A percentile compares a stretch with the other conserved stretches of the same genome.
Evolutionary conservation across 164 flowering plant species (phyloP).

Genomic region (Annona squamosa): DNA sequence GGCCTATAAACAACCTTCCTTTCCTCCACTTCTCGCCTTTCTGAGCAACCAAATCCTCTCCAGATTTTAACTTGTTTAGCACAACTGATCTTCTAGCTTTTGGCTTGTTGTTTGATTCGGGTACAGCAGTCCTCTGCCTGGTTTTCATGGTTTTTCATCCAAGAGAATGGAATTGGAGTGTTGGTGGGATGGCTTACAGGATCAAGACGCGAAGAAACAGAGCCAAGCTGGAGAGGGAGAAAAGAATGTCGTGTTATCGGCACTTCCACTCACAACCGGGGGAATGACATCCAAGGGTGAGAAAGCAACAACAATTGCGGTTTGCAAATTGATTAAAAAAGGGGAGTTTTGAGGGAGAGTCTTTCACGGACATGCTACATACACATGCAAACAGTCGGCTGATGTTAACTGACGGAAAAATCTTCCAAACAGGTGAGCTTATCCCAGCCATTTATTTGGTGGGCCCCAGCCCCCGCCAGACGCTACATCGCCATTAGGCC

Average conservation of each 20-base stretch:
- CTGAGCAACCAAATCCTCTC: constrained; percentile 24
- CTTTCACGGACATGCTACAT: background rate
- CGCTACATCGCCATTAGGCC: constrained; percentile 26
- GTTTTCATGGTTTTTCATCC: constrained; percentile 20
- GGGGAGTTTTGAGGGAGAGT: background rate
- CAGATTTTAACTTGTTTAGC: constrained; percentile 28
- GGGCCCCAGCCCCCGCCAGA: constrained; percentile 7
- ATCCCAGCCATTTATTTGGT: background rate
- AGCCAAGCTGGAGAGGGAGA: background rate
- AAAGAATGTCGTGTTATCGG: background rate
- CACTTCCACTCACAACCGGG: background rate
- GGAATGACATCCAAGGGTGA: background rate
- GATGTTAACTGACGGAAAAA: background rate
- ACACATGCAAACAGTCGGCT: background rate
- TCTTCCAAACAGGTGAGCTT: background rate
- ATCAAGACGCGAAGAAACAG: background rate
- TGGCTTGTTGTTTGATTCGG: constrained; percentile 10
- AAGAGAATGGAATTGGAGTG: background rate
- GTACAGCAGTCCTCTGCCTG: constrained; percentile 9
- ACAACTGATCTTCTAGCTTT: constrained; percentile 25
- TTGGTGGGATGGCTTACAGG: background rate
- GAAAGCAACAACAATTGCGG: background rate
- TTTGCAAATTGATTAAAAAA: too few relatives aligned
- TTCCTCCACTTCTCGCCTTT: constrained; percentile 26
- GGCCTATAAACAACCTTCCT: constrained; percentile 18